Base-by-base conservation (phyloP, 495 filamentous ascomycete genomes). In the Parathielavia hyrcaniae region DNA sequence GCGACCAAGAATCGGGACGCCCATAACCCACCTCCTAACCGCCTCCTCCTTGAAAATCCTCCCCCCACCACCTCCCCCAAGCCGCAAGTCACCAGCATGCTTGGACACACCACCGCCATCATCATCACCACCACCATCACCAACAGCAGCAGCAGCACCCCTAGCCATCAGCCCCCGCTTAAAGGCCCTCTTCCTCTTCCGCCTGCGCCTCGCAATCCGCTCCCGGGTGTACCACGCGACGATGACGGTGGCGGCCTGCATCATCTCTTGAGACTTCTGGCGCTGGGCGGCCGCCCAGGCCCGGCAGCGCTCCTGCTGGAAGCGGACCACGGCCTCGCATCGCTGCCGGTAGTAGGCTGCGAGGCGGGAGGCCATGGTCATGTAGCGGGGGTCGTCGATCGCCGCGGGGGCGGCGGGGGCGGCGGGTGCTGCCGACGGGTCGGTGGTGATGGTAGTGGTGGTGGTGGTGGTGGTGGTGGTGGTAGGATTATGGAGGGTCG, bases 181-280 rank as follows among this genome's bases (percentile, higher is more conserved):
- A 48, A 73, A 73, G 2, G 41, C 41, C 14, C 63, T 51, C 58
- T 61, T 63, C 50, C 64, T 57, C 44, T 55, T 30, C 46, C 45
- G 44, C 1, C 67, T 53, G 32, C 67, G 54, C 44, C 70, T 57
- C 47, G 58, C 41, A 59, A 73, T 70, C 16, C 69, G 64, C 45
- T 73, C 70, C 12, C 70, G 62, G 23, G 70, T 64, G 51, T 73
- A 73, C 70, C 70, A 73, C 7, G 70, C 70, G 23, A 73, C 67
- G 22, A 73, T 61, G 47, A 71, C 52, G 65, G 71, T 73, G 22
- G 70, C 63, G 0, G 69, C 69, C 55, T 69, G 67, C 57, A 63
- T 69, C 65, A 71, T 70, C 61, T 71, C 70, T 58, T 69, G 69
- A 53, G 67, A 70, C 47, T 69, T 70, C 51, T 65, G 59, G 36